Percentiles rank a stretch among this genome's conserved stretches.
Conservation (phyloP, 106 monocot genomes). For the Apostasia shenzhenica region DNA sequence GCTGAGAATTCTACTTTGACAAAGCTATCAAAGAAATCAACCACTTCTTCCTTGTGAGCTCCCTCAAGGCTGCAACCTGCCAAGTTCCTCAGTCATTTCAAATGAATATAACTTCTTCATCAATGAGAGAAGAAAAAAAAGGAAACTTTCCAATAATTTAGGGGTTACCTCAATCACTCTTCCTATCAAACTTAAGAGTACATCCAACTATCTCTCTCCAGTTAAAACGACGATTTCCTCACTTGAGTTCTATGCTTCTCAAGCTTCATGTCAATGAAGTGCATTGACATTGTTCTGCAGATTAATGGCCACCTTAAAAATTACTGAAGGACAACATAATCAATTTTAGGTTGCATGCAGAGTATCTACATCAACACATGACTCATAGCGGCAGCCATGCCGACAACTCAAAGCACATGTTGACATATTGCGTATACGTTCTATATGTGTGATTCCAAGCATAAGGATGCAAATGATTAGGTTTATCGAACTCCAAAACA, state of each 20-base stretch:
- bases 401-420: too few species aligned
- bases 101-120: not conserved
- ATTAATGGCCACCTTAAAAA: not conserved
- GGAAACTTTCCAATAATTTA: not conserved
- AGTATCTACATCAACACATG: too few species aligned
- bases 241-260: conserved; percentile 83
- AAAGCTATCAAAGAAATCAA: conserved; percentile 57
- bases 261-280: conserved; percentile 78
- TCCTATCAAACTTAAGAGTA: conserved; percentile 77
- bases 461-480: too few species aligned
- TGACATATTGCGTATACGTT: too few species aligned
- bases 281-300: conserved; percentile 76
- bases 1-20: conserved; percentile 55
- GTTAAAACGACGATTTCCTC: conserved; percentile 78
- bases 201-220: conserved; percentile 75
- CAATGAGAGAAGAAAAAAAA: not conserved
- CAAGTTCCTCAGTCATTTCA: not conserved
- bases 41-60: conserved; percentile 64
- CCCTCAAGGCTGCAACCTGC: conserved; percentile 75
- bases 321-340: too few species aligned
- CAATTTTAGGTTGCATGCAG: too few species aligned
- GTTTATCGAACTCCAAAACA: too few species aligned
- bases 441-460: too few species aligned
- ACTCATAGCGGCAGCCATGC: too few species aligned
- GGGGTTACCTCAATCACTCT: conserved; percentile 51